Percentiles rank a stretch among this genome's conserved stretches.
phyloP scores from a whole-genome alignment of 805 yeast genomes.

The Candida boleticola region DNA sequence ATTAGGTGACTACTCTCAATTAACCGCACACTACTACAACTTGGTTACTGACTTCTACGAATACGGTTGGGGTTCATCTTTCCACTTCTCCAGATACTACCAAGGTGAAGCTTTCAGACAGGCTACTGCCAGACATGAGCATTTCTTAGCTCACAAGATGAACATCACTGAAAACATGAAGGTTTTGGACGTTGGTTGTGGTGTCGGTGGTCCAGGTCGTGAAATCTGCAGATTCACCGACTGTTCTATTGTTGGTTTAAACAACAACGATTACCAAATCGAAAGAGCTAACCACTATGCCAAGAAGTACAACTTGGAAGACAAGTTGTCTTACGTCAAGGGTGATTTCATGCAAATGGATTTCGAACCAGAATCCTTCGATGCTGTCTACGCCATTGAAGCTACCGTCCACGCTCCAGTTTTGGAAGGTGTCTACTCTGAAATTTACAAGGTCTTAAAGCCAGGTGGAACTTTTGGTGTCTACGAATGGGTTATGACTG shows the following conservation, averaged over 20 bases:
- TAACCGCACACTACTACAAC: constrained; percentile 94
- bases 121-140: constrained; percentile 97
- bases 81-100: constrained; percentile 95
- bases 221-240: constrained; percentile 91
- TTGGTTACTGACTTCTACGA: constrained; percentile 97
- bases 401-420: constrained; percentile 98
- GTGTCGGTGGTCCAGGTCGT: constrained; percentile 99
- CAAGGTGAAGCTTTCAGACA: constrained; percentile 91
- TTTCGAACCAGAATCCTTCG: constrained; percentile 84
- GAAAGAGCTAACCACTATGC: constrained; percentile 88
- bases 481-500: constrained; percentile 99
- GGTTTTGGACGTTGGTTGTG: constrained; percentile 97
- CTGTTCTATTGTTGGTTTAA: constrained; percentile 82
- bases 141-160: constrained; percentile 86
- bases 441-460: constrained; percentile 91
- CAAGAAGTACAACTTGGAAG: constrained; percentile 55
- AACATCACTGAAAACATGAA: constrained; percentile 74
- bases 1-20: constrained; percentile 80
- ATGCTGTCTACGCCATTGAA: constrained; percentile 97
- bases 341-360: constrained; percentile 99
- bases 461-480: constrained; percentile 99
- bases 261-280: constrained; percentile 96
- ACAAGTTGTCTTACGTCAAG: constrained; percentile 82
- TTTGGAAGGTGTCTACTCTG: constrained; percentile 91
- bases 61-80: constrained; percentile 98